Evolutionary conservation across 306 rosid genomes (phyloP).

Genomic region (Pyrus bretschneideri): DNA sequence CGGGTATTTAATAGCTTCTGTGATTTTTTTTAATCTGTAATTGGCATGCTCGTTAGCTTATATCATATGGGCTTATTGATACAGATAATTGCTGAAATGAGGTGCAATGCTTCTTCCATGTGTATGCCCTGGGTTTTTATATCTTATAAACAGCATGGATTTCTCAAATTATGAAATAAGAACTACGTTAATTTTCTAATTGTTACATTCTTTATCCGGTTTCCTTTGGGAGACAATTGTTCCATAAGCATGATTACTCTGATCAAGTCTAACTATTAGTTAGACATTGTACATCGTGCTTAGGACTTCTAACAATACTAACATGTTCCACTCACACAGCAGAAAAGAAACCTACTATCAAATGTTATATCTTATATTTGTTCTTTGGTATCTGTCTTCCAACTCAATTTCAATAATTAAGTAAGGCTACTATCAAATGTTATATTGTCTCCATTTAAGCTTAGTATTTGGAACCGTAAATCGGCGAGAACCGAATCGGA

Average conservation of each 20-base stretch:
- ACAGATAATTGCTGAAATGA: background rate
- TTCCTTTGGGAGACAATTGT: constrained; percentile 43
- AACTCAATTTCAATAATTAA: no score
- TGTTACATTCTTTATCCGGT: constrained; percentile 32
- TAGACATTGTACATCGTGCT: background rate
- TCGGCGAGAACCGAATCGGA: no score
- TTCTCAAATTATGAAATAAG: background rate
- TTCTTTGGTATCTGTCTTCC: no score
- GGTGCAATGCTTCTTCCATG: background rate
- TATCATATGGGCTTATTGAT: background rate
- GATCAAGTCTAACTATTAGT: background rate
- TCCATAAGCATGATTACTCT: background rate
- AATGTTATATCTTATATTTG: no score
- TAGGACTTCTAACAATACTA: background rate
- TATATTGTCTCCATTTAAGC: no score
- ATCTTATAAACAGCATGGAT: background rate
- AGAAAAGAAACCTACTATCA: background rate
- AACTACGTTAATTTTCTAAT: constrained; percentile 18
- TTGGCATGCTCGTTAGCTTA: background rate
- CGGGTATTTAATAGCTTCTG: constrained; percentile 41
- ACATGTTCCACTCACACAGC: background rate
- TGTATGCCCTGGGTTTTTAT: background rate
- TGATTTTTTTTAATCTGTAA: background rate
- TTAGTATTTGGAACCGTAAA: no score
- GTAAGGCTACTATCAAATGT: no score